Base-by-base conservation (phyloP, 305 asterid species). In the Fraxinus nigra region DNA sequence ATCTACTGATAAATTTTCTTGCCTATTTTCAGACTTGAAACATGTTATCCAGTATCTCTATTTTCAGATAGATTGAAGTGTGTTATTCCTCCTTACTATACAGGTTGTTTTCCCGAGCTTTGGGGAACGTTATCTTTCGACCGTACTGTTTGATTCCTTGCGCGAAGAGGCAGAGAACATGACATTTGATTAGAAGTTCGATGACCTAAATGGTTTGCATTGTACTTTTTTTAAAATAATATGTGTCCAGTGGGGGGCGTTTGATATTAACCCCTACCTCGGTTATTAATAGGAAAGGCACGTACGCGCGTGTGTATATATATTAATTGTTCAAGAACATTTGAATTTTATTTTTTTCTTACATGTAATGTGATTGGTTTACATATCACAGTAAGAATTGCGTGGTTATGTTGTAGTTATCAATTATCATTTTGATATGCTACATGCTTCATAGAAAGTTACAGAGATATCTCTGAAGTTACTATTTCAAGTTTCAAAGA, bases 101-200 rank as follows among this genome's bases (percentile, higher is more conserved):
- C 84, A 85, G 90, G 82, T 73, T 11, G 61, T 84, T 38, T 76
- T 88, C 22, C 82, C 89, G 8, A 88, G 91, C 78, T 34, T 26
- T 7, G 89, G 87, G 38, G 91, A 88, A 77, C 91, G 91, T 76
- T 88, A 88, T 83, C 73, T 88, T n/a, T 88, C 91, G 1, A 82
- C 89, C 9, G 85, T 3, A 33, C 78, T 88, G 28, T 88, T 88
- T 38, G 89, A 86, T 81, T 78, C 87, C 3, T 22, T 86, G 48
- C 14, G 89, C 61, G 84, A 76, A 61, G 89, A 88, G 69, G 88
- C 70, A 9, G 75, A 24, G 7, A 83, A 81, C 40, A 63, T 86
- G 88, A 78, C 35, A 5, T 59, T 85, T 34, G 87, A 85, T 67
- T 81, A 76, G 81, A 43, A 16, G 7, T 51, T 4, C 22, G 61